A percentile compares a stretch with the other conserved stretches of the same genome.
phyloP scores from a whole-genome alignment of 371 early-diverging fungal genomes.

The Dichotomocladium elegans region DNA sequence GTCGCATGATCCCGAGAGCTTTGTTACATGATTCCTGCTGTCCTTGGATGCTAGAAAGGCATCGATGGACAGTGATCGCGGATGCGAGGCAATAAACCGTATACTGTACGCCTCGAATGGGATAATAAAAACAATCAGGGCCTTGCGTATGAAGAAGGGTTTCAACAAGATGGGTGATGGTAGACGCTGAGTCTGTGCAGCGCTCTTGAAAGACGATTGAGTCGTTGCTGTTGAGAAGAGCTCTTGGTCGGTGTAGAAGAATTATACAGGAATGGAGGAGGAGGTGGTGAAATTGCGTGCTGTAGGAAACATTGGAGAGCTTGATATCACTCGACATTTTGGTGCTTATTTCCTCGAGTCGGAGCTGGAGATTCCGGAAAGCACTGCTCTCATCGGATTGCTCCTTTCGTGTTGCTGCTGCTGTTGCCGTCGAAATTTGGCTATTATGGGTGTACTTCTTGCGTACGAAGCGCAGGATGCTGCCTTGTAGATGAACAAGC shows the following conservation, averaged over 20 bases:
- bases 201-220: constrained; percentile 13
- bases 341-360: constrained; percentile 11
- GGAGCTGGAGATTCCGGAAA: constrained; percentile 7
- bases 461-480: constrained; percentile 31
- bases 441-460: constrained; percentile 6
- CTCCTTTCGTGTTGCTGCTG: background rate
- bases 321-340: constrained; percentile 6
- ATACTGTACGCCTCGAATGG: constrained; percentile 37
- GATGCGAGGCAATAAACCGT: constrained; percentile 40
- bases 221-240: background rate
- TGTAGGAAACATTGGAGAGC: background rate
- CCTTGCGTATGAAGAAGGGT: constrained; percentile 21
- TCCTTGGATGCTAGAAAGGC: constrained; percentile 4
- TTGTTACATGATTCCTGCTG: constrained; percentile 9
- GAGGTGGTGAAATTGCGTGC: constrained; percentile 11
- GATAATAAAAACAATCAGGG: constrained; percentile 32
- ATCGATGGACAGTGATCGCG: constrained; percentile 26
- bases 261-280: constrained; percentile 14
- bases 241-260: constrained; percentile 13
- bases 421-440: constrained; percentile 1
- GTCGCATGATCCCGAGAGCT: constrained; percentile 9
- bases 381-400: background rate
- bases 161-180: constrained; percentile 22
- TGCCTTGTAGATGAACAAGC: constrained; percentile 26
- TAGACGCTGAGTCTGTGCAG: constrained; percentile 21